phyloP scores from a whole-genome alignment of 768 basidiomycete genomes.

The Mycena kentingensis region DNA sequence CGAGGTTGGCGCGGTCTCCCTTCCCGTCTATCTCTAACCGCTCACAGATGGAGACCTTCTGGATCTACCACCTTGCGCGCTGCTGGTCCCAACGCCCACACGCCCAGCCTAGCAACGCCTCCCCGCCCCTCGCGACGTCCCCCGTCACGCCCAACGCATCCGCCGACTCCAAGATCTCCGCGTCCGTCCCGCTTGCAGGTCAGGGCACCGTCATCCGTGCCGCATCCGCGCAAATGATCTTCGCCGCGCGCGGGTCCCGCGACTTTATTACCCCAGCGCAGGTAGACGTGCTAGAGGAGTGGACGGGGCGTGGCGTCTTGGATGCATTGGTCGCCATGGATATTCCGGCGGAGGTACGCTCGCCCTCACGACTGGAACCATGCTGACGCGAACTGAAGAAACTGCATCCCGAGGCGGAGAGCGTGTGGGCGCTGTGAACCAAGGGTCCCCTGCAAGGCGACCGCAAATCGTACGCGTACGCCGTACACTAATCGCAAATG shows the following conservation, averaged over 20 bases:
- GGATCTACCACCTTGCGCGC: slow-evolving; percentile 75
- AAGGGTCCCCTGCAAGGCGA: neutral
- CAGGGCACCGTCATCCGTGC: slow-evolving; percentile 57
- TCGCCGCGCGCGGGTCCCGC: slow-evolving; percentile 70
- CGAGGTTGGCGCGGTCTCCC: slow-evolving; percentile 49
- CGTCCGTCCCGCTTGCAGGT: slow-evolving; percentile 24
- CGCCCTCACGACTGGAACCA: neutral
- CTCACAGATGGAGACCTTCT: slow-evolving; percentile 81
- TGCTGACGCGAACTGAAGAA: neutral
- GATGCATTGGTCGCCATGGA: slow-evolving; percentile 53
- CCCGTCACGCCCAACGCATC: slow-evolving; percentile 8
- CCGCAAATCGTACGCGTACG: neutral
- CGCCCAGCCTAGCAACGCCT: slow-evolving; percentile 40
- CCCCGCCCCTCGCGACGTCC: slow-evolving; percentile 29
- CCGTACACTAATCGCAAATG: too few relatives aligned
- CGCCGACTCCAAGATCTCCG: neutral
- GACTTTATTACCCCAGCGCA: slow-evolving; percentile 75
- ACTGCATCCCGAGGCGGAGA: neutral
- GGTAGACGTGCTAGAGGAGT: slow-evolving; percentile 60
- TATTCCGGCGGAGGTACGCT: slow-evolving; percentile 53
- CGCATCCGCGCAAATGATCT: slow-evolving; percentile 82
- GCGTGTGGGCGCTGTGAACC: neutral
- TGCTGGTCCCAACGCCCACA: slow-evolving; percentile 55
- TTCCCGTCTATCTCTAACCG: neutral
- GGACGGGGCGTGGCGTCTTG: slow-evolving; percentile 62